Conservation (phyloP, 306 rosid species). For the Morella rubra region DNA sequence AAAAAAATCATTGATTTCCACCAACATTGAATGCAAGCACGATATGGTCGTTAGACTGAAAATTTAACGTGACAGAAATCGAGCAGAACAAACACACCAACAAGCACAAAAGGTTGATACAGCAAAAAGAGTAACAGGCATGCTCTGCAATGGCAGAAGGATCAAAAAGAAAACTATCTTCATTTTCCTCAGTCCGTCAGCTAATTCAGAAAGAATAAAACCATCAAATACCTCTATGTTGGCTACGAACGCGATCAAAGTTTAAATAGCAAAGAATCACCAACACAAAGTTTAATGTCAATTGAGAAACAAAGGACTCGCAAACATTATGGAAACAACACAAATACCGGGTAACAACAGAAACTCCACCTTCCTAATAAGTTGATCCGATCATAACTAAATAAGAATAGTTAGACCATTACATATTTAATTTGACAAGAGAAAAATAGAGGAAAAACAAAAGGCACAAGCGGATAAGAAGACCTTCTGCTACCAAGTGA, state of each 20-base stretch:
- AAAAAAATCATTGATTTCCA: not conserved
- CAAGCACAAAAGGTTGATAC: not conserved
- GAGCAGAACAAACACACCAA: conserved; percentile 5
- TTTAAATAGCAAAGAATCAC: not conserved
- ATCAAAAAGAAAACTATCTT: not conserved
- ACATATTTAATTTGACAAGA: not conserved
- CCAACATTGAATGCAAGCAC: not conserved
- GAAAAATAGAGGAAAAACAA: not conserved
- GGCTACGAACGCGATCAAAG: not conserved
- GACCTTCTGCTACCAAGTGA: conserved; percentile 14
- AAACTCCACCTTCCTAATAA: conserved; percentile 25
- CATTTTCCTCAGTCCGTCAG: not conserved
- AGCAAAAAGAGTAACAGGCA: not conserved
- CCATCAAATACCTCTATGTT: not conserved
- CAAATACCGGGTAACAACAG: conserved; percentile 6
- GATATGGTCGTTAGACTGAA: not conserved
- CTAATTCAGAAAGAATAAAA: not conserved
- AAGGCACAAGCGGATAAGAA: not conserved
- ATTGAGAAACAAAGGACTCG: conserved; percentile 8
- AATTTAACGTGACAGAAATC: not conserved
- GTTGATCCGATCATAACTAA: conserved; percentile 5
- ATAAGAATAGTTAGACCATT: conserved; percentile 3
- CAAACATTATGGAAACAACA: conserved; percentile 14
- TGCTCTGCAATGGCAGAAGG: not conserved
- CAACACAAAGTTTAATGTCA: conserved; percentile 25